phyloP scores from a whole-genome alignment of 2,329 filamentous ascomycete genomes.

The Diplodia intermedia region DNA sequence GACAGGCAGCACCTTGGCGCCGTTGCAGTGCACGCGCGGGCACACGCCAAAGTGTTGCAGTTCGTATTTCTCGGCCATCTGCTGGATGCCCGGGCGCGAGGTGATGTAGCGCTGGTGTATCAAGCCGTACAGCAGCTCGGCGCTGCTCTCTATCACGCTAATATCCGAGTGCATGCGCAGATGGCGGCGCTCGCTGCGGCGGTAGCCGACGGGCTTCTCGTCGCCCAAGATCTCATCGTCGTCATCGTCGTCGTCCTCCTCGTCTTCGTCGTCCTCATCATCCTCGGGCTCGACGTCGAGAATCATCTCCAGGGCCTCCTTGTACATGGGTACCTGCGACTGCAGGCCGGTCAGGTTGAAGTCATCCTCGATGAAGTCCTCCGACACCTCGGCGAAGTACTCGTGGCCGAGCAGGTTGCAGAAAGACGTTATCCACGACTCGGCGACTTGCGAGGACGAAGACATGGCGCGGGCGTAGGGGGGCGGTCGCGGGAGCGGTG shows the following conservation, averaged over 20 bases:
- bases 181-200: slow-evolving; percentile 67
- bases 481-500: slow-evolving; percentile 10
- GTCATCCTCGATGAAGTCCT: slow-evolving; percentile 99
- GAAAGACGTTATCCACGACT: slow-evolving; percentile 98
- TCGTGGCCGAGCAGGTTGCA: slow-evolving; percentile 95
- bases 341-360: slow-evolving; percentile 98
- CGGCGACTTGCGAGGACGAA: slow-evolving; percentile 65
- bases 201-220: slow-evolving; percentile 65
- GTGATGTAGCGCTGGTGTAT: slow-evolving; percentile 99
- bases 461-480: slow-evolving; percentile 54
- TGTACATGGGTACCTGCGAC: slow-evolving; percentile 97
- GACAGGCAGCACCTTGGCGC: slow-evolving; percentile 88
- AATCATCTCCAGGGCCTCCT: slow-evolving; percentile 99
- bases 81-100: slow-evolving; percentile 92
- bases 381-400: slow-evolving; percentile 98
- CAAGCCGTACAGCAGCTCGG: slow-evolving; percentile 96
- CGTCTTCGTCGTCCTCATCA: slow-evolving; percentile 83
- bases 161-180: slow-evolving; percentile 89
- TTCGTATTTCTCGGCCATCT: slow-evolving; percentile 99
- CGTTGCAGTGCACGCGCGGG: slow-evolving; percentile 91
- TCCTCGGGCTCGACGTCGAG: slow-evolving; percentile 97
- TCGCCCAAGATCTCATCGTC: slow-evolving; percentile 55
- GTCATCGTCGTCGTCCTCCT: slow-evolving; percentile 70
- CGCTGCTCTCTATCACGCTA: slow-evolving; percentile 93
- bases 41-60: slow-evolving; percentile 94